Base-by-base conservation (phyloP, 2,329 filamentous ascomycete genomes). In the Neurospora sp. region DNA sequence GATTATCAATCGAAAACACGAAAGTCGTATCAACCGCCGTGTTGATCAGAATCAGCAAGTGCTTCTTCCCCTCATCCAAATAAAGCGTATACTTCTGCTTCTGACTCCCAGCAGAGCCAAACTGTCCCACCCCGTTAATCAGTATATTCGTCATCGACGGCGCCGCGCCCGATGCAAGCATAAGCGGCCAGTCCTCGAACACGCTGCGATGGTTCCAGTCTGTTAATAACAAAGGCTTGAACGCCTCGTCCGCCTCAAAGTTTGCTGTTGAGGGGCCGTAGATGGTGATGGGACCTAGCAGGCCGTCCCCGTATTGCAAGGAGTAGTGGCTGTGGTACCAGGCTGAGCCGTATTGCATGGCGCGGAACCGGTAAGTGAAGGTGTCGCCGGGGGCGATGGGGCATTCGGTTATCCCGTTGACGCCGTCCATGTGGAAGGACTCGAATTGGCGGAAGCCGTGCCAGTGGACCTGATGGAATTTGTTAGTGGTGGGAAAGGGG, bases 381-480 rank as follows among this genome's bases (percentile, higher is more conserved):
- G 74, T 77, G 10, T 81, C 75, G 38, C 82, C 83, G 0, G 83
- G 83, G 33, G 83, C 79, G 69, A 86, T 83, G 3, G 85, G 85
- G 73, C 85, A 88, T 38, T 69, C 46, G 19, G 71, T 72, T 3
- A 70, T 28, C 0, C 66, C 67, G 39, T 36, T 39, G 1, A 69
- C 71, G 7, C 71, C 71, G 38, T 72, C 71, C 28, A 43, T 43
- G 19, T 52, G n/a, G 40, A 66, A 67, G 6, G 68, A 67, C 15
- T 70, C 38, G 1, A 66, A 19, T 23, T 72, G 70, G 17, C 70
- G 67, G 67, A 72, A 66, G 42, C 70, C 70, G 28, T 72, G 70
- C 69, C 70, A 72, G 19, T 72, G 70, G 8, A 72, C n/a, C 42
- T 43, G 42, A 43, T 5, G 17, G 4, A 1, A 19, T 43, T 2